Percentiles rank a stretch among this genome's conserved stretches.
These are phyloP conservation scores for Barnettozyma sucrosica DNA, from an alignment of 805 yeast species.

Conservation along the genomic window DNA sequence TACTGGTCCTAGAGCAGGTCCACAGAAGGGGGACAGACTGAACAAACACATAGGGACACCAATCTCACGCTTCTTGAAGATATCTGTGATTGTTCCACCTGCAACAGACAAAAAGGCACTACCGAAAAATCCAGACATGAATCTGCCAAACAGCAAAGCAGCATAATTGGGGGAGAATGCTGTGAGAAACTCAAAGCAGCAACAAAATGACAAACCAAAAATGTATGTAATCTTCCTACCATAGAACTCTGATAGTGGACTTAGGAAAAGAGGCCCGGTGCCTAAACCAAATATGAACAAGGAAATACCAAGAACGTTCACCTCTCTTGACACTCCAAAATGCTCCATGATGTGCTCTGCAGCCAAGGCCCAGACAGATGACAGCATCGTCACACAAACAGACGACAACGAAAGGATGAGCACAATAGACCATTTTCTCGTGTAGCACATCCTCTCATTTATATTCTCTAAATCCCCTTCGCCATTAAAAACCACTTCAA, in stretches of 20 bases:
- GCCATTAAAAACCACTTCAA: conserved; percentile 28
- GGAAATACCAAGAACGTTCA: conserved; percentile 51
- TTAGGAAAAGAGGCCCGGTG: conserved; percentile 55
- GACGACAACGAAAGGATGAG: conserved; percentile 48
- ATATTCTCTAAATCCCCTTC: conserved; percentile 29
- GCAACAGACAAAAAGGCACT: conserved; percentile 72
- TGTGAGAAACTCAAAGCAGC: conserved; percentile 46
- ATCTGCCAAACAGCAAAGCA: conserved; percentile 59
- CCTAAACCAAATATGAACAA: conserved; percentile 70
- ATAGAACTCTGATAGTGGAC: conserved; percentile 62
- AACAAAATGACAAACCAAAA: conserved; percentile 54
- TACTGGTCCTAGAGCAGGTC: conserved; percentile 67
- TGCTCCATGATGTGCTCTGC: conserved; percentile 41
- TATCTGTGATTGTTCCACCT: conserved; percentile 72
- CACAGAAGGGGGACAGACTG: conserved; percentile 58
- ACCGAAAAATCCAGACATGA: conserved; percentile 67
- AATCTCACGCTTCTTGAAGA: conserved; percentile 54
- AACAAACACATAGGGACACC: conserved; percentile 66
- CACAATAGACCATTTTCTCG: conserved; percentile 54
- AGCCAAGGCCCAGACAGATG: conserved; percentile 64
- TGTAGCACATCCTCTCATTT: conserved; percentile 31
- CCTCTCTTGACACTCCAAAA: conserved; percentile 50
- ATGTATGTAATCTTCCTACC: conserved; percentile 59
- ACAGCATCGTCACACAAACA: conserved; percentile 59
- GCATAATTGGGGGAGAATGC: conserved; percentile 58